phyloP scores from a whole-genome alignment of 345 rosid genomes.

The Gossypium turneri region DNA sequence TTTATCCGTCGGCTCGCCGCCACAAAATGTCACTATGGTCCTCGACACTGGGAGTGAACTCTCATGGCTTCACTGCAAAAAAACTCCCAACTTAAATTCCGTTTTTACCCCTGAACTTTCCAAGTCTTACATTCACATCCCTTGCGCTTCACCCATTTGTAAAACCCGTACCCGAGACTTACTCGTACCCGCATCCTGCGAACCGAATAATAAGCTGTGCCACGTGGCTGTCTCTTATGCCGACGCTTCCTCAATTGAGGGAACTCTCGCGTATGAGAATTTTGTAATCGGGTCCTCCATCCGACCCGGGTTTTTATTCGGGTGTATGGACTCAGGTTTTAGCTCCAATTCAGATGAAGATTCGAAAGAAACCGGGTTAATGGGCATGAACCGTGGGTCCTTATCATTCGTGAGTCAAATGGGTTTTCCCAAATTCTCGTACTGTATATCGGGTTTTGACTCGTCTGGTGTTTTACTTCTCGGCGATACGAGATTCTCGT shows the following conservation, averaged over 20 bases:
- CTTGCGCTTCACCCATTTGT: slow-evolving; percentile 49
- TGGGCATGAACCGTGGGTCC: slow-evolving; percentile 84
- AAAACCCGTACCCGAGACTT: slow-evolving; percentile 46
- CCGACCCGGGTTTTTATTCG: slow-evolving; percentile 47
- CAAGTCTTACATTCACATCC: slow-evolving; percentile 38
- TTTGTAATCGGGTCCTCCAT: slow-evolving; percentile 40
- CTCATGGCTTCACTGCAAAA: slow-evolving; percentile 63
- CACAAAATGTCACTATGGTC: slow-evolving; percentile 58
- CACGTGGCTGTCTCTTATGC: slow-evolving; percentile 52
- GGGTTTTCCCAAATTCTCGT: slow-evolving; percentile 65
- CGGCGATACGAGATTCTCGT: slow-evolving; percentile 43
- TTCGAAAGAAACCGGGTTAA: slow-evolving; percentile 56
- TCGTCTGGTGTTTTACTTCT: slow-evolving; percentile 62
- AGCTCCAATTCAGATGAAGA: slow-evolving; percentile 62
- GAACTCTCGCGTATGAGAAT: slow-evolving; percentile 49
- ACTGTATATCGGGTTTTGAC: slow-evolving; percentile 68
- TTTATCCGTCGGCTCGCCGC: slow-evolving; percentile 62
- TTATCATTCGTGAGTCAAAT: slow-evolving; percentile 66
- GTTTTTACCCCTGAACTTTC: slow-evolving; percentile 41
- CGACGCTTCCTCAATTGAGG: slow-evolving; percentile 56
- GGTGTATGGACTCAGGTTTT: slow-evolving; percentile 68
- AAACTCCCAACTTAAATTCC: slow-evolving; percentile 25
- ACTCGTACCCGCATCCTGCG: slow-evolving; percentile 41
- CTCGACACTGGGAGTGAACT: slow-evolving; percentile 82
- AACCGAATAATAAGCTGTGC: slow-evolving; percentile 36